phyloP scores from a whole-genome alignment of 139 green algal genomes.

The Pedinophyceae sp. region DNA sequence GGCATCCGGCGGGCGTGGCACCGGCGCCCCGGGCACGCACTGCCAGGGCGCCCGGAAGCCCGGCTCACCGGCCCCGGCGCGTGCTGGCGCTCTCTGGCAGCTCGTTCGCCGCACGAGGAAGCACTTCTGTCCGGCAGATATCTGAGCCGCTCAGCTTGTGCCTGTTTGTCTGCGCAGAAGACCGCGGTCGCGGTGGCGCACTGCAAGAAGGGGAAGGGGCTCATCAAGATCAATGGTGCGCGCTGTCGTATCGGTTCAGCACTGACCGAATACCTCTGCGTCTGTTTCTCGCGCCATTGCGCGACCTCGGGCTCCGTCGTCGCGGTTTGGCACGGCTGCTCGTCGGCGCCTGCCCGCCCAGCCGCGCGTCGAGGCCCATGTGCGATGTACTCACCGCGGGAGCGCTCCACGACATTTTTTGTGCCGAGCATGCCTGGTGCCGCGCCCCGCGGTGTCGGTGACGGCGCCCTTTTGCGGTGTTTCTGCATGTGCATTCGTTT shows the following conservation, averaged over 20 bases:
- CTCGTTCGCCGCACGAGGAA: constrained; percentile 1
- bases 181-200: constrained; percentile 89
- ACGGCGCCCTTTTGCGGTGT: not conserved
- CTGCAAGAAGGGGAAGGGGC: constrained; percentile 74
- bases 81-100: constrained; percentile 2
- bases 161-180: constrained; percentile 57
- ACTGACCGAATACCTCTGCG: constrained; percentile 1
- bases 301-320: too few species aligned
- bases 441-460: not conserved
- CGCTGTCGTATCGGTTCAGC: not conserved
- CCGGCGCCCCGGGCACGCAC: not conserved
- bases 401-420: too few species aligned
- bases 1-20: not conserved
- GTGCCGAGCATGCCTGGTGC: not conserved
- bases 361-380: not conserved
- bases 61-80: not conserved
- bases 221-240: constrained; percentile 91
- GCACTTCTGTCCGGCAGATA: too few species aligned
- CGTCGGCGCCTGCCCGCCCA: not conserved
- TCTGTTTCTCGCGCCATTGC: too few species aligned
- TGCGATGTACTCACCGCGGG: too few species aligned
- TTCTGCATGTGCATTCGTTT: too few species aligned
- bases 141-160: not conserved
- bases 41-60: not conserved
- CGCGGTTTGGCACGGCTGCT: not conserved